Evolutionary conservation across 345 rosid species (phyloP).

Genomic region (Citrus maxima): DNA sequence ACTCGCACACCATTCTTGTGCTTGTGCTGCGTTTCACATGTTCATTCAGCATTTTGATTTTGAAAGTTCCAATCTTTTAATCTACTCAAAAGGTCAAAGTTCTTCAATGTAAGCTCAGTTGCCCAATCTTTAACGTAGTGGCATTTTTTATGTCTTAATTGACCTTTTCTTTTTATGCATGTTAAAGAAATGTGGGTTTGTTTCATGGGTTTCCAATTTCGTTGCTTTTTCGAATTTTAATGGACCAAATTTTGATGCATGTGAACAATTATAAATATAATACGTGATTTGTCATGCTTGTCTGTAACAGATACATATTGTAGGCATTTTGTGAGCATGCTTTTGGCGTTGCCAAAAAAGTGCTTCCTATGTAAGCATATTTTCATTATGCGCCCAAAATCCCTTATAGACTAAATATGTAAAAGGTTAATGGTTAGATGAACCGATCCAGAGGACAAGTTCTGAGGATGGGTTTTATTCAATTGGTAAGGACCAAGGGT

Average conservation of each 20-base stretch:
- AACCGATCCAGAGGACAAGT: no score
- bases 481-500: no score
- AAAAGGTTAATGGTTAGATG: no score
- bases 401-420: no score
- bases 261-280: neutral
- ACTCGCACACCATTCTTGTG: no score
- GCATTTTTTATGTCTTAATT: neutral
- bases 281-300: neutral
- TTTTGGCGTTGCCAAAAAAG: neutral
- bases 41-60: no score
- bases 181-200: neutral
- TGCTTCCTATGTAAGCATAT: neutral
- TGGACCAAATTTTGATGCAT: neutral
- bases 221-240: neutral
- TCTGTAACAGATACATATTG: neutral
- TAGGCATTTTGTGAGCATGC: neutral
- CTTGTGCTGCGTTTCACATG: no score
- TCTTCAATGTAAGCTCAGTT: neutral
- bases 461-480: no score
- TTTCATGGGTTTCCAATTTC: neutral
- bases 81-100: neutral
- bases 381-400: neutral
- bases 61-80: neutral
- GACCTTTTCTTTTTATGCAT: neutral
- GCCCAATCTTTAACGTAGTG: neutral